Percentiles rank a stretch among this genome's conserved stretches.
Evolutionary conservation across 108 stramenopile genomes (phyloP).

Genomic region (Chaetoceros muelleri): DNA sequence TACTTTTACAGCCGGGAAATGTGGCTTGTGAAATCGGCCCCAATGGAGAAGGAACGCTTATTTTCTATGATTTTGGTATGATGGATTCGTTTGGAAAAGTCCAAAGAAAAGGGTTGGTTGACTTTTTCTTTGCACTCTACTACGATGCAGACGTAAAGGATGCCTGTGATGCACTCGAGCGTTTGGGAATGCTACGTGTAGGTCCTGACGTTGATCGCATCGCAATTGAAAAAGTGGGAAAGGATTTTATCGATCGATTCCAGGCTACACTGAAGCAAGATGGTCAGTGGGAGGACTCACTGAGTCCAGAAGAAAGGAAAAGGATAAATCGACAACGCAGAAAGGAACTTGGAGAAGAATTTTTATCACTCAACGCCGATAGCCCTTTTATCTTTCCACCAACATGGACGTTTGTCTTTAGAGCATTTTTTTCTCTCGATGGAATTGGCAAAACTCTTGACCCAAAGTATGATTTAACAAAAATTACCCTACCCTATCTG

Average conservation of each 20-base stretch:
- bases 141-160: slow-evolving; percentile 86
- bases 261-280: slow-evolving; percentile 66
- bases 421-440: slow-evolving; percentile 95
- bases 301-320: slow-evolving; percentile 68
- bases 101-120: slow-evolving; percentile 76
- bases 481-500: slow-evolving; percentile 86
- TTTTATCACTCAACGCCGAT: slow-evolving; percentile 81
- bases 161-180: slow-evolving; percentile 85
- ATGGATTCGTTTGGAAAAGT: slow-evolving; percentile 87
- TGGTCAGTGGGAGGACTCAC: slow-evolving; percentile 64
- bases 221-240: slow-evolving; percentile 89
- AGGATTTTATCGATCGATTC: slow-evolving; percentile 93
- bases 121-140: slow-evolving; percentile 87
- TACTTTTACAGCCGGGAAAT: slow-evolving; percentile 49
- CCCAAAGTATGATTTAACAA: slow-evolving; percentile 86
- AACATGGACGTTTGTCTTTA: slow-evolving; percentile 96
- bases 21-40: slow-evolving; percentile 76
- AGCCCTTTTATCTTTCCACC: slow-evolving; percentile 94
- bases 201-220: slow-evolving; percentile 86
- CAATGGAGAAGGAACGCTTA: slow-evolving; percentile 64
- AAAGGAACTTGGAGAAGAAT: slow-evolving; percentile 76
- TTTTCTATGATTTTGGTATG: slow-evolving; percentile 99
- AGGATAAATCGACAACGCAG: slow-evolving; percentile 53
- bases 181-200: slow-evolving; percentile 85
- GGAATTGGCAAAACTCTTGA: slow-evolving; percentile 96